Base-by-base conservation (phyloP, 73 alveolate genomes). In the Tetrahymena borealis region DNA sequence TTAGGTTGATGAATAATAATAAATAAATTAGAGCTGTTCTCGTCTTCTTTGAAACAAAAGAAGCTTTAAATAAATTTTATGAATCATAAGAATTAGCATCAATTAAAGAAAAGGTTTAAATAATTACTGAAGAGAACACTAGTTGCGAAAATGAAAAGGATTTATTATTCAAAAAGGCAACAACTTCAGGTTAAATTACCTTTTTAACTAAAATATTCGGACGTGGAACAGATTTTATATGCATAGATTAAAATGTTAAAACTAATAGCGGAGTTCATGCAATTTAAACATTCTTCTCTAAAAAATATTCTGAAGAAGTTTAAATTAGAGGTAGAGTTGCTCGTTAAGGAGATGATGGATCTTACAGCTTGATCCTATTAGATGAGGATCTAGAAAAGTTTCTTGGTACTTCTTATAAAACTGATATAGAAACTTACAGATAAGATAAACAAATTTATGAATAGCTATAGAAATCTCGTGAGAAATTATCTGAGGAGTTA, bases 191-290 rank as follows among this genome's bases (percentile, higher is more conserved):
- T 33, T n/a, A 13, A 8, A 39, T 33, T 24, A 7, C 92, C 24
- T 85, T 33, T 11, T 15, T 78, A 2, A 7, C 4, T 3, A 78
- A 33, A 78, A 33, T 78, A 32, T 92, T 79, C 79, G 95, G 95
- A 0, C 85, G 95, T 78, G 95, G 95, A 36, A 92, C 94, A n/a
- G 95, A 92, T 79, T 92, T 92, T 35, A 90, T 79, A 11, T 79
- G 85, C 20, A 36, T 38, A 5, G 94, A 92, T 37, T 39, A 32
- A 85, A 13, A 36, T 9, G 36, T 90, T 2, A 31, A 41, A 32
- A 36, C 24, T 0, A 91, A 33, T 43, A 32, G 93, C 12, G 94
- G 94, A 37, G 33, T 78, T 11, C 93, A 60, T 11, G 94, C 77
- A 13, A 16, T 91, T 24, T 92, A 78, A 33, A 91, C 94, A 18